These are phyloP conservation scores for Taphrina pruni DNA, from an alignment of 1,139 yeast genomes.

Conservation along the genomic window DNA sequence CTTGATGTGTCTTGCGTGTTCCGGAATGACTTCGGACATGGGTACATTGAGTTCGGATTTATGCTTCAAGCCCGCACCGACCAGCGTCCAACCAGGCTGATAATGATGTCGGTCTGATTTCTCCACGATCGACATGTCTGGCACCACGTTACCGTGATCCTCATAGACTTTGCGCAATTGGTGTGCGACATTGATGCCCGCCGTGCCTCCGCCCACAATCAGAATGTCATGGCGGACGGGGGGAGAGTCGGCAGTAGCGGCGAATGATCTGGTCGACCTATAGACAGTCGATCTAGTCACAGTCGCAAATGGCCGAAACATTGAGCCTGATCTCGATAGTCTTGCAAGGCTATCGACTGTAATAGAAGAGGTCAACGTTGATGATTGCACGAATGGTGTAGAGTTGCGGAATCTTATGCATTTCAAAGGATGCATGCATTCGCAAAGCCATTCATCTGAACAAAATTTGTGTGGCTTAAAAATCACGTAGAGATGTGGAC, in stretches of 20 bases:
- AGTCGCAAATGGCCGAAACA: not conserved
- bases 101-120: constrained; percentile 41
- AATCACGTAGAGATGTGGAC: not conserved
- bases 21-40: constrained; percentile 34
- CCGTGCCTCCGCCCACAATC: constrained; percentile 44
- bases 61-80: constrained; percentile 42
- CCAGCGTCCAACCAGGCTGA: constrained; percentile 44
- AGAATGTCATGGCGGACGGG: constrained; percentile 33
- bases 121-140: constrained; percentile 39
- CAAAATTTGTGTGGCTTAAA: constrained; percentile 6
- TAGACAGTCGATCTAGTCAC: not conserved
- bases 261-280: constrained; percentile 8
- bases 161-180: constrained; percentile 36
- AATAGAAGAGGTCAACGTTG: too few relatives aligned
- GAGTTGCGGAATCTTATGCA: too few relatives aligned
- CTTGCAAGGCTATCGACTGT: too few relatives aligned
- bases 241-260: constrained; percentile 3
- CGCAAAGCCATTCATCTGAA: not conserved
- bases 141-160: constrained; percentile 17
- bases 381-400: too few relatives aligned
- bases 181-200: constrained; percentile 42
- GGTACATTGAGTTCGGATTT: constrained; percentile 38
- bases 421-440: too few relatives aligned
- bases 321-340: not conserved
- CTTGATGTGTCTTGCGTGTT: constrained; percentile 28